Conservation (phyloP, 805 yeast species). For the Yarrowia yakushimensis region DNA sequence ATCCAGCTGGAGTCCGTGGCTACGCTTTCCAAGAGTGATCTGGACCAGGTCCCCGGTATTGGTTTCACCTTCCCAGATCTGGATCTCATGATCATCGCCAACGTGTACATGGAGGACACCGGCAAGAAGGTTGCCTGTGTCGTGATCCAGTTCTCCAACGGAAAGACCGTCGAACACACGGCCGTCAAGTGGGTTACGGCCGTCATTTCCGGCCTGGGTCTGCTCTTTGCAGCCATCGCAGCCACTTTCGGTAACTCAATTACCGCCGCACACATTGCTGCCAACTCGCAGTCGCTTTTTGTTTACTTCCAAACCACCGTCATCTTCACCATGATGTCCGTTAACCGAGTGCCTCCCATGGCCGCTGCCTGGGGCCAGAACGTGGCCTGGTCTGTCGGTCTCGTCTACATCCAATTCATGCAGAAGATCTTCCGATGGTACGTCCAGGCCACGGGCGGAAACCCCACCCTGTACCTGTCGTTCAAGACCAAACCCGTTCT, state of each 20-base stretch:
- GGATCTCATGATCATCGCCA: slow-evolving; percentile 69
- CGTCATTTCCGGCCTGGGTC: slow-evolving; percentile 81
- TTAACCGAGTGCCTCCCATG: slow-evolving; percentile 83
- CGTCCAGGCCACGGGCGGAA: slow-evolving; percentile 89
- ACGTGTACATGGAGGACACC: slow-evolving; percentile 43
- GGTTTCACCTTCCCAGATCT: slow-evolving; percentile 85
- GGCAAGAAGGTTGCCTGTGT: slow-evolving; percentile 57
- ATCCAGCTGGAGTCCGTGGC: slow-evolving; percentile 73
- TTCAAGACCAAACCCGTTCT: slow-evolving; percentile 63
- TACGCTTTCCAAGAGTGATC: slow-evolving; percentile 47
- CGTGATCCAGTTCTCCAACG: slow-evolving; percentile 70
- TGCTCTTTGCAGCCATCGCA: slow-evolving; percentile 74
- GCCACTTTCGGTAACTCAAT: slow-evolving; percentile 83
- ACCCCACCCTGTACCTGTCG: slow-evolving; percentile 60
- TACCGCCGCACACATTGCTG: slow-evolving; percentile 85
- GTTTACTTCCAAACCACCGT: slow-evolving; percentile 86
- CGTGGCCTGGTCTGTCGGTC: slow-evolving; percentile 92
- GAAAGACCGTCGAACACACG: slow-evolving; percentile 73
- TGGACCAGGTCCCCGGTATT: slow-evolving; percentile 68
- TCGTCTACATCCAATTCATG: slow-evolving; percentile 75
- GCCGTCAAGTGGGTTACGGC: slow-evolving; percentile 95
- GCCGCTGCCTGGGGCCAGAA: slow-evolving; percentile 91
- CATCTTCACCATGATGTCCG: slow-evolving; percentile 78
- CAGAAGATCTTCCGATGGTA: slow-evolving; percentile 89
- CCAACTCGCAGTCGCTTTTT: slow-evolving; percentile 79